Percentiles rank a stretch among this genome's conserved stretches.
These are phyloP conservation scores for Neurospora sp. DNA, from an alignment of 2,329 filamentous ascomycete species.

Conservation along the genomic window DNA sequence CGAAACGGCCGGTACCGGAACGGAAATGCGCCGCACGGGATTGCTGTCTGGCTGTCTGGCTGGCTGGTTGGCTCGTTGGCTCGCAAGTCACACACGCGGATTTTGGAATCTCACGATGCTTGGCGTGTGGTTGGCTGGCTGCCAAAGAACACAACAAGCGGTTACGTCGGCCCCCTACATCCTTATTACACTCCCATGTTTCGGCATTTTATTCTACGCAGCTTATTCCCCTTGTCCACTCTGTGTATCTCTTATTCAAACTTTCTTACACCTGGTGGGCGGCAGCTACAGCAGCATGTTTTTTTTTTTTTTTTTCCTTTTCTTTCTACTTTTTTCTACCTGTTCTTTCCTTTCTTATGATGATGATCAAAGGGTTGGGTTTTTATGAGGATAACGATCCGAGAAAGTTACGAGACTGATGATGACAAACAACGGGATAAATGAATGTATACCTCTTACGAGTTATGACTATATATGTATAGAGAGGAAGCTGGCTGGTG, in stretches of 20 bases:
- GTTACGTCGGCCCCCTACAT: neutral
- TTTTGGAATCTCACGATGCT: neutral
- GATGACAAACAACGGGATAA: neutral
- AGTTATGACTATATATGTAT: neutral
- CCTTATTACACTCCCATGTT: neutral
- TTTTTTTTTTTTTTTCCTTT: neutral
- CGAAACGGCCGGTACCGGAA: neutral
- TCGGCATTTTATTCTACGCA: neutral
- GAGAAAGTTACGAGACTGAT: neutral
- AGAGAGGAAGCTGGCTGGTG: neutral
- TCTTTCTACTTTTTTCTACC: neutral
- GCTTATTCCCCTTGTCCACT: neutral
- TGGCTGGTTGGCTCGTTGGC: neutral
- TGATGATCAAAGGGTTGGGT: neutral
- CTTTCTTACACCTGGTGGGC: neutral
- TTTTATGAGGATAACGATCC: neutral
- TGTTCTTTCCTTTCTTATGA: neutral
- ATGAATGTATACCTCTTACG: neutral
- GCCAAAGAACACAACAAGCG: neutral
- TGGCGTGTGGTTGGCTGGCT: neutral
- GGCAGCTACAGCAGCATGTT: neutral
- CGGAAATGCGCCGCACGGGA: neutral
- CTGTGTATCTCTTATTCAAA: neutral
- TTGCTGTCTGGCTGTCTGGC: neutral
- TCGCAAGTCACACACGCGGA: neutral